Percentiles rank a stretch among this genome's conserved stretches.
phyloP scores from a whole-genome alignment of 345 rosid genomes.

The Clarkia xantiana region DNA sequence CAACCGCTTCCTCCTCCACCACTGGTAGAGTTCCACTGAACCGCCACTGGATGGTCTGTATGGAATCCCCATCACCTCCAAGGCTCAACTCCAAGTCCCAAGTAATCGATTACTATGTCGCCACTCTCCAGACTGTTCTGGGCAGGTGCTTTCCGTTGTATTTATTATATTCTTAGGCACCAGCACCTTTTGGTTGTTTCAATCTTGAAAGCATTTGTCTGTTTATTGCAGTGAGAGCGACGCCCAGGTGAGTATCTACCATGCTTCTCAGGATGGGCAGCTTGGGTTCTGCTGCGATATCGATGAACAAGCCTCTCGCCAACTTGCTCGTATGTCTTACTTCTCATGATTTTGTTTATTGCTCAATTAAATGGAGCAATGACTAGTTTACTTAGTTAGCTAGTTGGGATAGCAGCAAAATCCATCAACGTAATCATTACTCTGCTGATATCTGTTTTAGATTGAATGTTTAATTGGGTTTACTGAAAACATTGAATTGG shows the following conservation, averaged over 20 bases:
- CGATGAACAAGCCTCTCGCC: conserved; percentile 44
- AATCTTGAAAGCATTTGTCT: not conserved
- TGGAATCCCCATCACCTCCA: conserved; percentile 21
- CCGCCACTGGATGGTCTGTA: too few relatives aligned
- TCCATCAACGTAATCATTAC: too few relatives aligned
- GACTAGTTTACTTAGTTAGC: too few relatives aligned
- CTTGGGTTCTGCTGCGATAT: conserved; percentile 72
- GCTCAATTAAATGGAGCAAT: too few relatives aligned
- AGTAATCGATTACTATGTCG: conserved; percentile 46
- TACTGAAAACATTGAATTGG: too few relatives aligned
- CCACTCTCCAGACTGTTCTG: conserved; percentile 32
- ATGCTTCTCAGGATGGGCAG: conserved; percentile 37
- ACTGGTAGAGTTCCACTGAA: conserved; percentile 61
- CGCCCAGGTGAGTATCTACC: conserved; percentile 67
- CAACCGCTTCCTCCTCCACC: conserved; percentile 16
- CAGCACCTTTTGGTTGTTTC: not conserved
- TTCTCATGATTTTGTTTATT: too few relatives aligned
- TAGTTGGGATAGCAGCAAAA: too few relatives aligned
- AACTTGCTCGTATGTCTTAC: conserved; percentile 35
- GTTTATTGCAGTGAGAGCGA: conserved; percentile 37
- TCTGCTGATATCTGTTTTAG: too few relatives aligned
- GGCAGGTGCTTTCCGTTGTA: conserved; percentile 24
- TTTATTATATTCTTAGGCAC: too few relatives aligned
- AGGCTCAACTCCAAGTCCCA: conserved; percentile 32
- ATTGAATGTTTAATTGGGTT: too few relatives aligned